phyloP scores from a whole-genome alignment of 495 filamentous ascomycete species.

The Acidiella bohemica region DNA sequence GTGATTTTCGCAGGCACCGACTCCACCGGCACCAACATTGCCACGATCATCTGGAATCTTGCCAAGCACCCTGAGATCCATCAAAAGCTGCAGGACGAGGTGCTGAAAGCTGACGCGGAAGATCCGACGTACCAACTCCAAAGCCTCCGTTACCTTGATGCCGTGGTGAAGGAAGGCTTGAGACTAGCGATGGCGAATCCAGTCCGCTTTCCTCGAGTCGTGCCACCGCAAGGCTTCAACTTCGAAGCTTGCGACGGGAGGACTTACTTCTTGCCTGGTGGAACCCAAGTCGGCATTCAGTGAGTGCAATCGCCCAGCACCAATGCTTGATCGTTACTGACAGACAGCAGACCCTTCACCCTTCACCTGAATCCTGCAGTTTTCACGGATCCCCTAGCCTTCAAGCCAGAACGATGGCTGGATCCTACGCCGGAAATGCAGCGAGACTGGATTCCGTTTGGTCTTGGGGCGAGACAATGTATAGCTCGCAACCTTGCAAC shows the following conservation, averaged over 20 bases:
- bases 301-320: background rate
- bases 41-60: constrained; percentile 33
- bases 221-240: constrained; percentile 30
- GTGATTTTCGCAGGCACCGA: constrained; percentile 25
- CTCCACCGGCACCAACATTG: constrained; percentile 36
- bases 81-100: constrained; percentile 27
- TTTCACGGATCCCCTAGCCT: constrained; percentile 34
- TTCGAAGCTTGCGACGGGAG: constrained; percentile 21
- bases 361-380: constrained; percentile 35
- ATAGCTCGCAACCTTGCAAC: constrained; percentile 39
- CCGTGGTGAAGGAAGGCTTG: constrained; percentile 34
- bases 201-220: constrained; percentile 35
- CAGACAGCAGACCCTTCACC: constrained; percentile 3
- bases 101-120: constrained; percentile 20
- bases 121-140: constrained; percentile 22
- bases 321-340: background rate
- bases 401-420: constrained; percentile 40
- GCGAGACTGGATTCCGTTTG: constrained; percentile 35
- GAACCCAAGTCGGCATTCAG: constrained; percentile 34
- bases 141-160: constrained; percentile 31
- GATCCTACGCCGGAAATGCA: constrained; percentile 30
- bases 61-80: constrained; percentile 33
- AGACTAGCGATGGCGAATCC: constrained; percentile 39
- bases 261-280: constrained; percentile 28
- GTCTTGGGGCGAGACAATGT: constrained; percentile 36